A percentile compares a stretch with the other conserved stretches of the same genome.
These are phyloP conservation scores for Pelargonium fulgidum DNA, from an alignment of 441 rosid genomes.

Conservation along the genomic window DNA sequence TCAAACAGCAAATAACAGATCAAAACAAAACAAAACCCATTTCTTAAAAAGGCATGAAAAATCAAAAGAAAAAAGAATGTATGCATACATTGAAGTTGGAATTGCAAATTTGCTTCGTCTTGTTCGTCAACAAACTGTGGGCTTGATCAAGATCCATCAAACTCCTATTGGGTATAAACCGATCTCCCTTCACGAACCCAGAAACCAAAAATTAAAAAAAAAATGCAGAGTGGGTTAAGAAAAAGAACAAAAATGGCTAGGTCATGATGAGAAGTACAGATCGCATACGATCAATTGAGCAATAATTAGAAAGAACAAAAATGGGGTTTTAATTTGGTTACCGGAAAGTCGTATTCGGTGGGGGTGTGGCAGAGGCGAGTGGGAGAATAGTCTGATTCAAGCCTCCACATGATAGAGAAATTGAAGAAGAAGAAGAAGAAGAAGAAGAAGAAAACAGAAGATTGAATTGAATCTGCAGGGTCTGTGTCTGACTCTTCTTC, in stretches of 20 bases:
- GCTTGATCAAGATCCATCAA: slow-evolving; percentile 61
- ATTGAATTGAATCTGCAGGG: not conserved
- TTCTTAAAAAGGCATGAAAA: not conserved
- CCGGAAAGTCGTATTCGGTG: slow-evolving; percentile 31
- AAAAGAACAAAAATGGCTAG: not conserved
- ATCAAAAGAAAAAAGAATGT: slow-evolving; percentile 2
- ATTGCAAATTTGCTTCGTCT: slow-evolving; percentile 13
- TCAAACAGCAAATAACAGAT: not conserved
- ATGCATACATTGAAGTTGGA: slow-evolving; percentile 23
- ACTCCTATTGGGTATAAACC: slow-evolving; percentile 48
- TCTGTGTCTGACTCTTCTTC: not conserved
- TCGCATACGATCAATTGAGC: not conserved
- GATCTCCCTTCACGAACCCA: slow-evolving; percentile 35
- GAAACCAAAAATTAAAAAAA: slow-evolving; percentile 13
- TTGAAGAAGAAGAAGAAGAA: not conserved
- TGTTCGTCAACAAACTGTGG: slow-evolving; percentile 38
- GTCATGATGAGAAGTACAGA: slow-evolving; percentile 1
- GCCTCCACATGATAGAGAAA: not conserved
- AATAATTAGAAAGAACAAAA: too few species aligned
- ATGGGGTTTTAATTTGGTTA: too few species aligned
- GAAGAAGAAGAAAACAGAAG: not conserved
- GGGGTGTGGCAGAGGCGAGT: slow-evolving; percentile 37
- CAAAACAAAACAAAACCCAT: not conserved
- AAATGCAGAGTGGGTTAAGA: not conserved
- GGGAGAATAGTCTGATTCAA: slow-evolving; percentile 41